Evolutionary conservation across 257 asterid genomes (phyloP), one percentile per base, ranked within the genome.

Genomic region (Capsicum baccatum): DNA sequence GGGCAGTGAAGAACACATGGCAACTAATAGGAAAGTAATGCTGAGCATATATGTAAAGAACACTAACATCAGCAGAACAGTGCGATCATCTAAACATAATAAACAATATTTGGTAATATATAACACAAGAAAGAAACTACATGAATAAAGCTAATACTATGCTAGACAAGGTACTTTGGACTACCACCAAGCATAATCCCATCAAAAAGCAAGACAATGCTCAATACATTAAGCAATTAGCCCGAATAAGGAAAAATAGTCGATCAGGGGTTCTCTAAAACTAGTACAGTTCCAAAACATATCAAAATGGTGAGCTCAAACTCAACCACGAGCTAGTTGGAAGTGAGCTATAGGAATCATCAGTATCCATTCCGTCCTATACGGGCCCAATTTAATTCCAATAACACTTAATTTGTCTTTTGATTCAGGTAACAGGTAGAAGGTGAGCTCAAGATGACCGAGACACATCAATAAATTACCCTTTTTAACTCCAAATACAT

Each of bases 281-380:
- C 57, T 71, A 71, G 5, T 44, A 33, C 19, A 14, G 50, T 67
- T 37, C 1, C 12, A 37, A 35, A 67, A 14, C 50, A 67, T 67
- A 67, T 67, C 50, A 67, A 67, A 67, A 67, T 37, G 73, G 33
- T 66, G 9, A 68, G 39, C 54, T 39, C 78, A 37, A 3, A 52
- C 78, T 48, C 78, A 69, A 42, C 55, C 55, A 47, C 9, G 47
- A 71, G 10, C 79, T 71, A 71, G 58, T 71, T 47, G 37, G 39
- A 70, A 33, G 4, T 39, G 15, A 42, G 56, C 76, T 67, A 67
- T 37, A 67, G 5, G 42, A 67, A 37, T 14, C 52, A 6, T 37
- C 12, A 1, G 76, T 67, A 37, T 15, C 76, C 50, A 37, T 15
- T 37, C 76, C 2, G 3, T 15, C 21, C 76, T 67, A 37, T 67